Evolutionary conservation across 768 basidiomycete species (phyloP).

Genomic region (Russula brevipes): DNA sequence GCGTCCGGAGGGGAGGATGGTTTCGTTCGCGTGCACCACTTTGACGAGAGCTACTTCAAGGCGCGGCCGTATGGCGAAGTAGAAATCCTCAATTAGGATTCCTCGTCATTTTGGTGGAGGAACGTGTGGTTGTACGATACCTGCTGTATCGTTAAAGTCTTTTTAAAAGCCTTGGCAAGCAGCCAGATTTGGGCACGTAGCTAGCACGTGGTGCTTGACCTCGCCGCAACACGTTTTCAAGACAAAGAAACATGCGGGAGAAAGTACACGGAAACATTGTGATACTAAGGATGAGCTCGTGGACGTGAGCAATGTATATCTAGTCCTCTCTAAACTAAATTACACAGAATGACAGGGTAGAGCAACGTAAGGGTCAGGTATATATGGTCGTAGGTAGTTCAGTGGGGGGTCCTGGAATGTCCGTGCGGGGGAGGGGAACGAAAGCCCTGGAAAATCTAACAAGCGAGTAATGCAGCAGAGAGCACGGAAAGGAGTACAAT

Average conservation of each 20-base stretch:
- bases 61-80: slow-evolving; percentile 88
- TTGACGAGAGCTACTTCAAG: slow-evolving; percentile 92
- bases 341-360: slow-evolving; percentile 10
- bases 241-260: not conserved
- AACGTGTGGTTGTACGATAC: slow-evolving; percentile 6
- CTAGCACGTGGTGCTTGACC: not conserved
- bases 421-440: not conserved
- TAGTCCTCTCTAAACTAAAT: slow-evolving; percentile 3
- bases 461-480: slow-evolving; percentile 8
- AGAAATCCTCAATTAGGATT: slow-evolving; percentile 37
- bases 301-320: not conserved
- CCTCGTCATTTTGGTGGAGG: not conserved
- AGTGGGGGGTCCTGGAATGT: slow-evolving; percentile 9
- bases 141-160: not conserved
- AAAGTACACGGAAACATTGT: not conserved
- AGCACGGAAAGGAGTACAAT: not conserved
- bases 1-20: slow-evolving; percentile 97
- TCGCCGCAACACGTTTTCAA: not conserved
- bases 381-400: not conserved
- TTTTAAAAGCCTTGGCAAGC: not conserved
- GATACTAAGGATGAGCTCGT: not conserved
- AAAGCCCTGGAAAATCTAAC: not conserved
- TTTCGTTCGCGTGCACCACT: slow-evolving; percentile 86
- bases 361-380: slow-evolving; percentile 5
- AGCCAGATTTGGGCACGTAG: not conserved